These are phyloP conservation scores for Pseudocohnilembus persalinus DNA, from an alignment of 169 alveolate species.

Conservation along the genomic window DNA sequence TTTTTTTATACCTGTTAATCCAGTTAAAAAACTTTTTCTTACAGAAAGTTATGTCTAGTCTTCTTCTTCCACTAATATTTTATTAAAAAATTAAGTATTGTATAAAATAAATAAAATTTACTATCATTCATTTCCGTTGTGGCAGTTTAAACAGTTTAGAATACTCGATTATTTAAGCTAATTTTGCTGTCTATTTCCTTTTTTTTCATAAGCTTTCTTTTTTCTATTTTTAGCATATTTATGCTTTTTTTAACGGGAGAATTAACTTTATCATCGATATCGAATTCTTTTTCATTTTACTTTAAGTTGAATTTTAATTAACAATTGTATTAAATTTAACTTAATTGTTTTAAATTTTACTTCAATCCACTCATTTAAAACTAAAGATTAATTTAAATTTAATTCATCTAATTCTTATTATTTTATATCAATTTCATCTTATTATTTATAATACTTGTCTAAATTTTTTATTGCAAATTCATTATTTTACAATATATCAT, in stretches of 20 bases:
- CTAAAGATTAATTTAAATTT: background rate
- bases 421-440: background rate
- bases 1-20: background rate
- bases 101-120: too few species aligned
- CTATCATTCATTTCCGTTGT: background rate
- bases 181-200: background rate
- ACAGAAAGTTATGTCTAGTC: background rate
- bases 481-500: background rate
- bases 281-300: background rate
- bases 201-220: background rate
- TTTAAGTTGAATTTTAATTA: too few species aligned
- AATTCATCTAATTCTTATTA: background rate
- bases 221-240: background rate
- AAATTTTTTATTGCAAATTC: background rate
- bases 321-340: background rate
- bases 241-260: too few species aligned
- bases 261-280: background rate
- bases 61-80: background rate
- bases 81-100: too few species aligned
- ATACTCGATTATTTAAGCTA: background rate
- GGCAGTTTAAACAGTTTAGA: background rate
- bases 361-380: background rate
- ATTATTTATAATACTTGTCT: background rate
- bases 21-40: background rate
- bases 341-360: background rate